Evolutionary conservation across 2,329 filamentous ascomycete genomes (phyloP).

Genomic region (Exophiala dermatitidis): DNA sequence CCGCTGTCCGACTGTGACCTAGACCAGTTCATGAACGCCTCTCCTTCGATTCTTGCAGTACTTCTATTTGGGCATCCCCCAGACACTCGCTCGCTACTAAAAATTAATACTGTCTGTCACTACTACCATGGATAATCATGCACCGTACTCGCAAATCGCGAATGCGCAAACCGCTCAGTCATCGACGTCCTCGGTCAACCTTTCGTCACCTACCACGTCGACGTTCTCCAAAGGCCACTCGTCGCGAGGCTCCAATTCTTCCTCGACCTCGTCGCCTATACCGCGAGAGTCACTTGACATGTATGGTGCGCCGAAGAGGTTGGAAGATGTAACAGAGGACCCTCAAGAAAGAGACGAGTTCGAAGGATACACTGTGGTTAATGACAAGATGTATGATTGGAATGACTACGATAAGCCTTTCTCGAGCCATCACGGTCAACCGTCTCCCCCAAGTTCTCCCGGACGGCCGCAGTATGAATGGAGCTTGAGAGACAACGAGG

Average conservation of each 20-base stretch:
- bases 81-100: slow-evolving; percentile 9
- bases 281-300: slow-evolving; percentile 45
- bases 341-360: slow-evolving; percentile 27
- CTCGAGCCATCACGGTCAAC: slow-evolving; percentile 7
- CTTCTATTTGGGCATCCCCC: slow-evolving; percentile 6
- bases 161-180: slow-evolving; percentile 7
- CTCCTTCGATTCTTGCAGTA: slow-evolving; percentile 10
- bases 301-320: slow-evolving; percentile 51
- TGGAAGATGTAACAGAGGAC: slow-evolving; percentile 82
- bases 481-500: slow-evolving; percentile 13
- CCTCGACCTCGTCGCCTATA: slow-evolving; percentile 54
- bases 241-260: slow-evolving; percentile 35
- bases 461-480: slow-evolving; percentile 14
- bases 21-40: slow-evolving; percentile 1
- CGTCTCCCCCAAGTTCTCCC: slow-evolving; percentile 14
- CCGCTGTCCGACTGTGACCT: slow-evolving; percentile 20
- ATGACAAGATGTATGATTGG: slow-evolving; percentile 24
- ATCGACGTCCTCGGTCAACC: slow-evolving; percentile 15
- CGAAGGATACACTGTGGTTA: slow-evolving; percentile 21
- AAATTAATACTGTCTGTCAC: slow-evolving; percentile 7
- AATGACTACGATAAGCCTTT: slow-evolving; percentile 32
- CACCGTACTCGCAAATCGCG: slow-evolving; percentile 3
- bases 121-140: slow-evolving; percentile 13
- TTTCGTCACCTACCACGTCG: slow-evolving; percentile 20
- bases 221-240: slow-evolving; percentile 25